phyloP scores from a whole-genome alignment of 768 basidiomycete genomes.

The Cystofilobasidium ferigula region DNA sequence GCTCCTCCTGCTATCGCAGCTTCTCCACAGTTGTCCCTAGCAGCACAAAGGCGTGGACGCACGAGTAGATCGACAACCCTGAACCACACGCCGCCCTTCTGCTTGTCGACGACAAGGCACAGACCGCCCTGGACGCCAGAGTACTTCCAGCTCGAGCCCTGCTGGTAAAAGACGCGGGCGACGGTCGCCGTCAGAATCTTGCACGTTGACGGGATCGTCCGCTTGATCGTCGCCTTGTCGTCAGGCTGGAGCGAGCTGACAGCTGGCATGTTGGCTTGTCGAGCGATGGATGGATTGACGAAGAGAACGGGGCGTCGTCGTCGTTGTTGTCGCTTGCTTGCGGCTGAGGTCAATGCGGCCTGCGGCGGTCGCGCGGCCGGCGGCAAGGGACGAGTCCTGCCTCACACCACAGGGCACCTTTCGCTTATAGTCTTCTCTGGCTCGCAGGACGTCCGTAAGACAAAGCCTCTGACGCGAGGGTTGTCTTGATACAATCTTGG shows the following conservation, averaged over 20 bases:
- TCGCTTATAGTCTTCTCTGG: too few relatives aligned
- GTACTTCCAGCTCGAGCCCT: constrained; percentile 69
- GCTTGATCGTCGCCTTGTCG: constrained; percentile 68
- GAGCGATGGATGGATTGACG: too few relatives aligned
- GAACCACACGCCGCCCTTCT: constrained; percentile 51
- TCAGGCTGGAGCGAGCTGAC: constrained; percentile 57
- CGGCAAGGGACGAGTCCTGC: too few relatives aligned
- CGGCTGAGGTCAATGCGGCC: too few relatives aligned
- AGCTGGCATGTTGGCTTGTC: constrained; percentile 61
- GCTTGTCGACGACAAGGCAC: constrained; percentile 55
- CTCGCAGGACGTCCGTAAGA: too few relatives aligned
- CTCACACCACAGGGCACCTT: too few relatives aligned
- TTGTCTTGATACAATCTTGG: too few relatives aligned
- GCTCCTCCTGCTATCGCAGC: background rate
- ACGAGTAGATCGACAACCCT: constrained; percentile 65
- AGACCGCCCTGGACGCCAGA: constrained; percentile 77
- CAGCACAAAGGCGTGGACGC: constrained; percentile 12
- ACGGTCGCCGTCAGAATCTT: constrained; percentile 75
- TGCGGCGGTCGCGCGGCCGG: too few relatives aligned
- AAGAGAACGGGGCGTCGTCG: too few relatives aligned
- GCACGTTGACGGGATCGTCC: constrained; percentile 43
- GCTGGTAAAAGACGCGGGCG: constrained; percentile 72
- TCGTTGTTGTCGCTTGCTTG: too few relatives aligned
- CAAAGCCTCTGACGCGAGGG: too few relatives aligned
- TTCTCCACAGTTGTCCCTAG: background rate